Percentiles rank a stretch among this genome's conserved stretches.
Evolutionary conservation across 768 basidiomycete genomes (phyloP).

Genomic region (Hypholoma sublateritium): DNA sequence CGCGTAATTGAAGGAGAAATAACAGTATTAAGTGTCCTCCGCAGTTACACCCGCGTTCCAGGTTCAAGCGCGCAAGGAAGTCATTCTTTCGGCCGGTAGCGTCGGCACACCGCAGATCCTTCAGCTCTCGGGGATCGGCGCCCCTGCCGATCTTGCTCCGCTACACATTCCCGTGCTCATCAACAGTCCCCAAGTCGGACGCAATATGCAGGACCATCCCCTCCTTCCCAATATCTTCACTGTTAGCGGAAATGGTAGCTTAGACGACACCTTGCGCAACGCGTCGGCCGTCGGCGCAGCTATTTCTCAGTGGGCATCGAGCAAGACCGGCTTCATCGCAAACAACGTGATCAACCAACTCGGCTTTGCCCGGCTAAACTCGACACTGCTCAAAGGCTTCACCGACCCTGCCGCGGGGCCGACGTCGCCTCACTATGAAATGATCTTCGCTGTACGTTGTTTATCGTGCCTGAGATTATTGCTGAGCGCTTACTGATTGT

Average conservation of each 20-base stretch:
- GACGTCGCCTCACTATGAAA: slow-evolving; percentile 26
- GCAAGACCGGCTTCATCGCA: slow-evolving; percentile 33
- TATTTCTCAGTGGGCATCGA: slow-evolving; percentile 21
- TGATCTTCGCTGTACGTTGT: slow-evolving; percentile 30
- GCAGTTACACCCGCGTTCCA: slow-evolving; percentile 9
- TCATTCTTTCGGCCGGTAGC: slow-evolving; percentile 22
- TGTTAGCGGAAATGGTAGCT: slow-evolving; percentile 6
- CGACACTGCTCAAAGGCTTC: slow-evolving; percentile 20
- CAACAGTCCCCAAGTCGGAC: slow-evolving; percentile 22
- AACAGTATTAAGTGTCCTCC: not conserved
- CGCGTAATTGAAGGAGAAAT: not conserved
- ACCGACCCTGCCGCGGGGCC: slow-evolving; percentile 18
- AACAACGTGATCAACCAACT: slow-evolving; percentile 33
- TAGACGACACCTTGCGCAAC: slow-evolving; percentile 7
- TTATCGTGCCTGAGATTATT: not conserved
- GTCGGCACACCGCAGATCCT: slow-evolving; percentile 22
- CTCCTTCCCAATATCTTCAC: slow-evolving; percentile 16
- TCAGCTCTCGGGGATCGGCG: slow-evolving; percentile 22
- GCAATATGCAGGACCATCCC: slow-evolving; percentile 21
- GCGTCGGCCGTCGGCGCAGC: slow-evolving; percentile 15
- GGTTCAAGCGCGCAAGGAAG: slow-evolving; percentile 19
- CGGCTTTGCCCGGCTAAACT: slow-evolving; percentile 30
- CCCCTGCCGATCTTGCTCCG: slow-evolving; percentile 11
- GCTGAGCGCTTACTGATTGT: not conserved
- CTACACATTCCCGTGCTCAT: slow-evolving; percentile 15